Base-by-base conservation (phyloP, 257 asterid species). In the Solanum arcanum region DNA sequence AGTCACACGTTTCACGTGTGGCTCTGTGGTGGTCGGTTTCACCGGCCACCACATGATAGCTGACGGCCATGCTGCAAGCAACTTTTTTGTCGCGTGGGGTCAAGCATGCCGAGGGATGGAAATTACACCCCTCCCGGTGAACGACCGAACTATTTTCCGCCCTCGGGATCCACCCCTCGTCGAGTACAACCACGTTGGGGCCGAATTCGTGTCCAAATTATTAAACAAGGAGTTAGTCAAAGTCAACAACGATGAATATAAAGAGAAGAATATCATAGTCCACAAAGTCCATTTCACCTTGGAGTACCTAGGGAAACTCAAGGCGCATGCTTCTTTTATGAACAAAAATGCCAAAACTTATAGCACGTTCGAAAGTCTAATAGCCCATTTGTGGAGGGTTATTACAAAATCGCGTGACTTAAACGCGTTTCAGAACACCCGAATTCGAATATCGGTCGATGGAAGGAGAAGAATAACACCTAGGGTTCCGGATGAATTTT, bases 61-160 rank as follows among this genome's bases (percentile, higher is more conserved):
- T 1, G 99, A 94, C 74, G 98, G 98, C 1, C 91, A 91, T 20
- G 94, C 98, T 3, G 92, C 96, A 0, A 93, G 98, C 52, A 93
- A 89, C 29, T 96, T 96, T 52, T 77, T 96, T 83, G 94, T 95
- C 42, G 94, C 99, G 4, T 95, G 98, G 99, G 98, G 99, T 4
- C 91, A 89, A 56, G 97, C 98, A 10, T 91, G 94, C 4, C 89
- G 94, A 2, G 95, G 92, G 1, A 47, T 91, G 1, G 86, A 89
- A 0, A 92, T 94, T 25, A 49, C 47, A 23, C 96, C 97, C 1
- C 85, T 88, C 2, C 98, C 99, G 0, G 88, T 88, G 1, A 93
- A 75, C 7, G 98, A 93, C 56, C 95, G 97, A 0, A 62, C 92
- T 0, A 91, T 93, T 20, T 95, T 96, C 91, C 42, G 81, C 6